Percentiles rank a stretch among this genome's conserved stretches.
Evolutionary conservation across 139 green algal species (phyloP).

Genomic region (Eudorina sp.): DNA sequence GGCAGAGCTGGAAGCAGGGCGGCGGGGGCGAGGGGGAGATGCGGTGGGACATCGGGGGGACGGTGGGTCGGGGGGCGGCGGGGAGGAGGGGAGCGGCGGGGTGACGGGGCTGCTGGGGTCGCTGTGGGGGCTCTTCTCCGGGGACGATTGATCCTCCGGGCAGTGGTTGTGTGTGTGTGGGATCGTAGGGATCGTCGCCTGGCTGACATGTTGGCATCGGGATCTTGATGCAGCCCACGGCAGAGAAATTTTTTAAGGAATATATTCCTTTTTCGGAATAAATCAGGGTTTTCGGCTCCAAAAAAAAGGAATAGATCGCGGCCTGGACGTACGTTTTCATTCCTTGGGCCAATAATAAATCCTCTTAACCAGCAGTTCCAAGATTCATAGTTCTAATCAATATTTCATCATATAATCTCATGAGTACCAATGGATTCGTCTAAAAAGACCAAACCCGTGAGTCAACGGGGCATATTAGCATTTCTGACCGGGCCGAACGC

Average conservation of each 20-base stretch:
- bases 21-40: constrained; percentile 42
- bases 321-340: no score
- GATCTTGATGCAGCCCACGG: background rate
- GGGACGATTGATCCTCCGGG: background rate
- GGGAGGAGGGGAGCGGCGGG: background rate
- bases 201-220: background rate
- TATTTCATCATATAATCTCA: no score
- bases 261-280: no score
- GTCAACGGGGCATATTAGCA: background rate
- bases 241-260: no score
- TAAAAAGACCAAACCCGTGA: no score
- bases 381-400: no score
- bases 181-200: background rate
- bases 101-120: constrained; percentile 29
- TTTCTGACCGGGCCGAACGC: background rate
- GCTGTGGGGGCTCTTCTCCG: constrained; percentile 45
- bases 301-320: no score
- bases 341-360: no score
- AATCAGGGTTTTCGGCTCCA: no score
- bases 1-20: background rate
- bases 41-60: constrained; percentile 52
- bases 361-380: no score
- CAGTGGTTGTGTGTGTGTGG: background rate
- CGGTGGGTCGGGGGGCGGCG: background rate
- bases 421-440: no score